These are phyloP conservation scores for Selaginella tamariscina DNA, from an alignment of 75 land plant genomes.

Conservation along the genomic window DNA sequence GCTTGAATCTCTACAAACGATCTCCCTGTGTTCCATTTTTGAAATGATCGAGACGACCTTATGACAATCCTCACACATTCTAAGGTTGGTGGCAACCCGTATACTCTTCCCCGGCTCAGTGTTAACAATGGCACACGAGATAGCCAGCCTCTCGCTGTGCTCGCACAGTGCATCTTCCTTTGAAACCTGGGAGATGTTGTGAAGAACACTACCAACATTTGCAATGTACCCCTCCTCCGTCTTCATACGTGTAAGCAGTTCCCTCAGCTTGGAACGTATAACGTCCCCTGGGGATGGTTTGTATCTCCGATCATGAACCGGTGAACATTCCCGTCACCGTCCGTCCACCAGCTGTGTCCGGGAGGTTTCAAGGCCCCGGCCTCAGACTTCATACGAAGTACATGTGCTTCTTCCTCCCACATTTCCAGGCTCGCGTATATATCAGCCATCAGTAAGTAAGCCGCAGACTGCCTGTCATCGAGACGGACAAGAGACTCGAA, in stretches of 20 bases:
- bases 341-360: constrained; percentile 16
- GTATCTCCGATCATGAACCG: too few relatives aligned
- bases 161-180: constrained; percentile 34
- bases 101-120: constrained; percentile 25
- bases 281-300: too few relatives aligned
- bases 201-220: too few relatives aligned
- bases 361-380: too few relatives aligned
- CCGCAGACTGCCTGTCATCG: constrained; percentile 36
- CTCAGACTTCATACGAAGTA: constrained; percentile 33
- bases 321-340: constrained; percentile 11
- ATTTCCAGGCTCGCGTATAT: constrained; percentile 27
- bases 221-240: too few relatives aligned
- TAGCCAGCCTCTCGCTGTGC: constrained; percentile 47
- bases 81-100: constrained; percentile 28
- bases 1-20: constrained; percentile 37
- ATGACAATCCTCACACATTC: constrained; percentile 44
- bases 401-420: constrained; percentile 32
- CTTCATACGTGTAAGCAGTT: too few relatives aligned
- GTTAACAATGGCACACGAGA: constrained; percentile 36
- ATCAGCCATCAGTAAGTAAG: constrained; percentile 32
- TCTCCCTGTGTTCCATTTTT: constrained; percentile 26
- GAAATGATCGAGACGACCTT: constrained; percentile 38
- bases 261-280: too few relatives aligned
- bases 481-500: constrained; percentile 36
- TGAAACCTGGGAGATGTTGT: too few relatives aligned